These are phyloP conservation scores for Zygosaccharomyces pseudobailii DNA, from an alignment of 1,139 yeast species.

Conservation along the genomic window DNA sequence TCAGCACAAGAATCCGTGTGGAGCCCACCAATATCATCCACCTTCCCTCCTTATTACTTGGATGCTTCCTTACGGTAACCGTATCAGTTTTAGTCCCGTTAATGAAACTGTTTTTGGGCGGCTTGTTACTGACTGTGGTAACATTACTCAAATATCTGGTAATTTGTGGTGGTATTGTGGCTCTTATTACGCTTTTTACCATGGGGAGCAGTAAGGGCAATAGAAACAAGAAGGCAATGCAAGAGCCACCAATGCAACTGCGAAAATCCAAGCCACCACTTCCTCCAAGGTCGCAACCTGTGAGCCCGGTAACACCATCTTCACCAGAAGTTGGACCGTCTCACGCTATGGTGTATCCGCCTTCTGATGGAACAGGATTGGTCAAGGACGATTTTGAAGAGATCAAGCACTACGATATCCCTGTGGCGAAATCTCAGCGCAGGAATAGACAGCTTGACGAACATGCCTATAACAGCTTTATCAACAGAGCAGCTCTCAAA, in stretches of 20 bases:
- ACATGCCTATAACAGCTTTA: slow-evolving; percentile 11
- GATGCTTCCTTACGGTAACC: slow-evolving; percentile 15
- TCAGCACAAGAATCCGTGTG: slow-evolving; percentile 10
- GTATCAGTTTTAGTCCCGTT: slow-evolving; percentile 18
- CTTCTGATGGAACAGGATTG: slow-evolving; percentile 4
- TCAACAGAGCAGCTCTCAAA: slow-evolving; percentile 11
- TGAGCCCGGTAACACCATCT: slow-evolving; percentile 2
- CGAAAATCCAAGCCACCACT: not conserved
- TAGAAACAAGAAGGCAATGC: not conserved
- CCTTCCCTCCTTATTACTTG: slow-evolving; percentile 22
- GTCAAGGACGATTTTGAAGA: slow-evolving; percentile 17
- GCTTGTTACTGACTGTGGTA: slow-evolving; percentile 16
- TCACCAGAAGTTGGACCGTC: not conserved
- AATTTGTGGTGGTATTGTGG: slow-evolving; percentile 18
- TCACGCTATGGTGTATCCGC: not conserved
- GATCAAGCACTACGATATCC: slow-evolving; percentile 24
- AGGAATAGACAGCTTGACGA: slow-evolving; percentile 5
- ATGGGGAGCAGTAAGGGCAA: slow-evolving; percentile 7
- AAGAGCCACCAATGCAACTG: not conserved
- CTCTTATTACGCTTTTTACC: slow-evolving; percentile 11
- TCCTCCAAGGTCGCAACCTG: not conserved
- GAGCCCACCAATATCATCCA: slow-evolving; percentile 18
- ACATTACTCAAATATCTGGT: slow-evolving; percentile 18
- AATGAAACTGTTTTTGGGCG: slow-evolving; percentile 19
- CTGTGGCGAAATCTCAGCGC: slow-evolving; percentile 20